phyloP scores from a whole-genome alignment of 805 yeast genomes.

The Vanderwaltozyma yarrowii region DNA sequence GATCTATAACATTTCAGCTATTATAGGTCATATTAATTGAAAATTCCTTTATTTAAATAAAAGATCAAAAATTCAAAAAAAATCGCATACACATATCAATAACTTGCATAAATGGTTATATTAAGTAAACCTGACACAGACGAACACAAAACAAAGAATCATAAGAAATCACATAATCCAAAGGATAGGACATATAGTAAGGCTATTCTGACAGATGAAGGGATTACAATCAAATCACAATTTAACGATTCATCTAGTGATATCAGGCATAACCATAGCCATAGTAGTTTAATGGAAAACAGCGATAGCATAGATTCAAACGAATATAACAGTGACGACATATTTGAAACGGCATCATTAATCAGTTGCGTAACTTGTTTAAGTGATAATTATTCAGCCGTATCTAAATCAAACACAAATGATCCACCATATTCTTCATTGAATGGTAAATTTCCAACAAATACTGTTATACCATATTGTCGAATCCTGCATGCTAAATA shows the following conservation, averaged over 20 bases:
- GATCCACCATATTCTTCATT: conserved; percentile 16
- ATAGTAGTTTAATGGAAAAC: neutral
- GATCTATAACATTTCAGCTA: too few relatives aligned
- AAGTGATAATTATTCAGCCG: conserved; percentile 13
- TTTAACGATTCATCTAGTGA: conserved; percentile 3
- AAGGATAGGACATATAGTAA: conserved; percentile 1
- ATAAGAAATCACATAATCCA: neutral
- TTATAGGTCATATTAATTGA: too few relatives aligned
- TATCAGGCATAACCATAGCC: conserved; percentile 4
- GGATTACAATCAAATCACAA: conserved; percentile 28
- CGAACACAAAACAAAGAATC: neutral
- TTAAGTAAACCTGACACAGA: too few relatives aligned
- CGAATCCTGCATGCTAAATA: conserved; percentile 23
- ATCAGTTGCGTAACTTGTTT: conserved; percentile 30
- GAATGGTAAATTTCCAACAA: conserved; percentile 24
- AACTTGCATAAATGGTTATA: too few relatives aligned
- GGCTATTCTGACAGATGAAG: conserved; percentile 28
- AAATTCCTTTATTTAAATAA: too few relatives aligned
- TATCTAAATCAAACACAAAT: neutral
- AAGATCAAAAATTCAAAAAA: too few relatives aligned
- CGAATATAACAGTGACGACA: conserved; percentile 1
- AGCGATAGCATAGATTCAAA: neutral
- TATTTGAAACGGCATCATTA: conserved; percentile 26
- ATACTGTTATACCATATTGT: conserved; percentile 27
- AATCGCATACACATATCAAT: too few relatives aligned